Base-by-base conservation (phyloP, 164 flowering plant species). In the Sedum album region DNA sequence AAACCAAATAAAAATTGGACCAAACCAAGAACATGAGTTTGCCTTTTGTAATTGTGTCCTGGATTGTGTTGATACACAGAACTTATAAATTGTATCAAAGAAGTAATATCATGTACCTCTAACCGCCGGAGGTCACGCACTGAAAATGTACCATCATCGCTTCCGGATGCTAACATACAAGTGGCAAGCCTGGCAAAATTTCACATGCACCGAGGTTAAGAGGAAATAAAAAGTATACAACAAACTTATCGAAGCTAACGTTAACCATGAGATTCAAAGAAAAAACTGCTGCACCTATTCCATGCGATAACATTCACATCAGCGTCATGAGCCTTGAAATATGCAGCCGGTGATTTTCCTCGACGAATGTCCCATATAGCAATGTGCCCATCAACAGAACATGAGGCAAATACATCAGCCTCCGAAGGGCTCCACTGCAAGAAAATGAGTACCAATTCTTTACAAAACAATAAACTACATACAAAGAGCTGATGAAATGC, bases 231-330 rank as follows among this genome's bases (percentile, higher is more conserved):
- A 10, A 46, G 1, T n/a, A 51, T 23, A 51, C 38, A 35, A 35
- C 38, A 3, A 7, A 28, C 2, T 35, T 7, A 36, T 26, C n/a
- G n/a, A n/a, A n/a, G n/a, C n/a, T 60, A 35, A 35, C 7, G 7
- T 3, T 30, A 28, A 28, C 35, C 9, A 60, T 9, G 66, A 26
- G 8, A 28, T 69, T 26, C 5, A 21, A 71, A 64, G 35, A 17
- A 26, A 1, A 14, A 51, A 23, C 21, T 31, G 35, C 33, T 1
- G 63, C 61, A 88, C 99, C 97, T 86, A 79, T 90, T 94, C 99
- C 99, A 94, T 69, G 99, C 90, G 69, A 94, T 87, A 20, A 94
- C 99, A 78, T 94, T 94, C 61, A 91, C 99, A 83, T 94, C 99
- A 61, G 96, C 88, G 70, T 85, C 73, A 69, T 90, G 97, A 35